A percentile compares a stretch with the other conserved stretches of the same genome.
phyloP scores from a whole-genome alignment of 179 eudicot genomes.

The Actinidia polygama region DNA sequence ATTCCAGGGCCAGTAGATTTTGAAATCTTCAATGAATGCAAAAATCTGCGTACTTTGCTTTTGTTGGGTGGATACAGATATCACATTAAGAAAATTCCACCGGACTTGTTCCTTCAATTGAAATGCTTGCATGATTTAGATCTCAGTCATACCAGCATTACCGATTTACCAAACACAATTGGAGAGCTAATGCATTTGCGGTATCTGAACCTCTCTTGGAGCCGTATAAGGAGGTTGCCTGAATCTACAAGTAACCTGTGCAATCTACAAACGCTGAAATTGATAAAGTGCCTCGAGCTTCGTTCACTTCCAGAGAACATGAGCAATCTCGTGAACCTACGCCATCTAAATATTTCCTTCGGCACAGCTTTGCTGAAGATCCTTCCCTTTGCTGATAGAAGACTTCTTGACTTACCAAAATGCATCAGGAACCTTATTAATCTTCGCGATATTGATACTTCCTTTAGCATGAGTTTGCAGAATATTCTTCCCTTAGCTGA shows the following conservation, averaged over 20 bases:
- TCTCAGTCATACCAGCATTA: slow-evolving; percentile 1
- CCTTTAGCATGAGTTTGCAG: not conserved
- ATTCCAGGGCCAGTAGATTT: slow-evolving; percentile 4
- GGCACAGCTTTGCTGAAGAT: slow-evolving; percentile 2
- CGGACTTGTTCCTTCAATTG: not conserved
- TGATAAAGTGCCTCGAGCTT: not conserved
- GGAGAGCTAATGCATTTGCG: not conserved
- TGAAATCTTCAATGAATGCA: not conserved
- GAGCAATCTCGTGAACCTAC: not conserved
- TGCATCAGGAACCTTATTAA: not conserved
- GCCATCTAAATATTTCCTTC: not conserved
- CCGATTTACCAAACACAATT: not conserved
- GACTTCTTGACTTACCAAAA: not conserved
- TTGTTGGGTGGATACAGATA: slow-evolving; percentile 3
- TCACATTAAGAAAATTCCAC: not conserved
- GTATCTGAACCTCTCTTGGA: not conserved
- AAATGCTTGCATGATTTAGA: not conserved
- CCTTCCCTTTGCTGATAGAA: not conserved
- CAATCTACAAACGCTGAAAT: not conserved
- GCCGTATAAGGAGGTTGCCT: not conserved
- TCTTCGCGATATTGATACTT: not conserved
- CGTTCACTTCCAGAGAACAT: not conserved
- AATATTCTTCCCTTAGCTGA: not conserved
- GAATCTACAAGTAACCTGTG: not conserved
- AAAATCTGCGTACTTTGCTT: slow-evolving; percentile 1